Evolutionary conservation across 2,329 filamentous ascomycete species (phyloP).

Genomic region (Claviceps sp.): DNA sequence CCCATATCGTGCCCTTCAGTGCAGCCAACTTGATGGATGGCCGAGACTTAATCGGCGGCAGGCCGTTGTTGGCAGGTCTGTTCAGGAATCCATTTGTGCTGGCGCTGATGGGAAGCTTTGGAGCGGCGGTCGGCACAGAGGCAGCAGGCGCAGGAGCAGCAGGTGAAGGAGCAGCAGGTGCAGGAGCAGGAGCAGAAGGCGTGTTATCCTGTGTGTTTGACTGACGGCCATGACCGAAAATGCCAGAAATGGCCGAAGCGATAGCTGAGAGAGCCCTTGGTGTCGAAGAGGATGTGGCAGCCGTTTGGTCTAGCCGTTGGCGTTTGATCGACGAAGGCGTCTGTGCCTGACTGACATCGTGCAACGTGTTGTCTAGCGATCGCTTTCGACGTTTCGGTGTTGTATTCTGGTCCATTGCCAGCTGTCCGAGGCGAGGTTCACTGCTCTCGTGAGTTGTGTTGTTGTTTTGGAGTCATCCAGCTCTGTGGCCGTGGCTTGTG

Average conservation of each 20-base stretch:
- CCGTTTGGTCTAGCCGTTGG: conserved; percentile 17
- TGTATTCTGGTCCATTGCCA: conserved; percentile 15
- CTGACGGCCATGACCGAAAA: conserved; percentile 13
- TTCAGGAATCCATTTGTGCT: neutral
- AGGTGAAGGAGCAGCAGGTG: neutral
- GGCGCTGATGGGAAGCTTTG: neutral
- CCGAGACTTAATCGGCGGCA: conserved; percentile 6
- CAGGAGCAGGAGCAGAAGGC: neutral
- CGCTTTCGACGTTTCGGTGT: conserved; percentile 9
- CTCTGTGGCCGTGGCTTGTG: neutral
- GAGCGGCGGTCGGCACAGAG: neutral
- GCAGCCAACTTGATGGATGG: conserved; percentile 24
- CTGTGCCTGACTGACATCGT: conserved; percentile 9
- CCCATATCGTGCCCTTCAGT: conserved; percentile 25
- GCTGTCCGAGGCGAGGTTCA: neutral
- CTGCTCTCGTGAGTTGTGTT: neutral
- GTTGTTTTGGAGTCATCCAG: neutral
- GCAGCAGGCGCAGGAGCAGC: neutral
- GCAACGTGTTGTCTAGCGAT: conserved; percentile 10
- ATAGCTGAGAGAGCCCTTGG: conserved; percentile 19
- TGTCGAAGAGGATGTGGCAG: conserved; percentile 14
- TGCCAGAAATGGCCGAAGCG: conserved; percentile 18
- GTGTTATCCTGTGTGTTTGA: conserved; percentile 7
- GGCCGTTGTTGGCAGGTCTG: conserved; percentile 4
- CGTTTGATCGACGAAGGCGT: conserved; percentile 19